Base-by-base conservation (phyloP, 148 eudicot species). In the Camellia sinensis region DNA sequence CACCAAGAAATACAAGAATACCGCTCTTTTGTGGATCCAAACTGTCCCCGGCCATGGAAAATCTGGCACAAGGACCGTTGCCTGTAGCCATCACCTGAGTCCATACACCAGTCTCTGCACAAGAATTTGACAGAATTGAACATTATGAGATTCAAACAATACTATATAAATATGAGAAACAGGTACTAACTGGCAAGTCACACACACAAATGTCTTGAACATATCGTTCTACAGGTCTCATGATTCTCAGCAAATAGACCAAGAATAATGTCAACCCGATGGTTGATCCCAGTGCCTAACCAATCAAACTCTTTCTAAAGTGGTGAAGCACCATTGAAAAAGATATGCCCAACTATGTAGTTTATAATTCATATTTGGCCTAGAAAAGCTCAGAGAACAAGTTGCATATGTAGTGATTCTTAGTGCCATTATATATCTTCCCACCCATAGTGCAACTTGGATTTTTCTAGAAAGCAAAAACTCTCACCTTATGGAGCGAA, bases 31-130 rank as follows among this genome's bases (percentile, higher is more conserved):
- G 86, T 54, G 99, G 99, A 86, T 93, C 90, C 84, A 96, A 87
- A 87, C 91, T 84, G 79, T 94, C 97, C 46, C 92, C 99, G 67
- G 97, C 89, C 98, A 96, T 90, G 64, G 98, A 93, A 83, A 94
- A 96, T 88, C 99, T 87, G 57, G 97, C 91, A 83, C 97, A 96
- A 75, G 98, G 99, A 18, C 95, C 90, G 79, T 88, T 89, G 12
- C 99, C 98, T 63, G 76, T 77, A n/a, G 92, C 82, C 67, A 82
- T 77, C 67, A 92, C 84, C 85, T 90, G 89, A 75, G 91, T 87
- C 98, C 99, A 96, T 40, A 81, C 72, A 72, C 93, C 90, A 78
- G 87, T 87, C 37, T 92, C 99, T 96, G 81, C 81, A 72, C 50
- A 52, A 56, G 46, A 66, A 62, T 71, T 14, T 15, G 59, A 48